These are phyloP conservation scores for Erodium texanum DNA, from an alignment of 441 rosid species.

Conservation along the genomic window DNA sequence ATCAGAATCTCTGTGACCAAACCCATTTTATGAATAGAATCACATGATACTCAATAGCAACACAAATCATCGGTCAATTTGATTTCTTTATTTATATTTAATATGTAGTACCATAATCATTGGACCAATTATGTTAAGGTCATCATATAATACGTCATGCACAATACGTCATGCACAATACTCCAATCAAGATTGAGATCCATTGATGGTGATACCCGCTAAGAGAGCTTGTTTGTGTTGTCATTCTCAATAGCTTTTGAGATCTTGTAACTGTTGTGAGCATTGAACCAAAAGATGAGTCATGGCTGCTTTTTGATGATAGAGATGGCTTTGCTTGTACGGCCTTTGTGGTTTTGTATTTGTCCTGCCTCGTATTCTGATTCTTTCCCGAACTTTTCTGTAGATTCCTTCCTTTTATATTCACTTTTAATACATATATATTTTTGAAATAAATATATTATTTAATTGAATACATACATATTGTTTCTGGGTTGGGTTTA, in stretches of 20 bases:
- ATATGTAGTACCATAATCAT: too few species aligned
- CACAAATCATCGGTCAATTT: too few species aligned
- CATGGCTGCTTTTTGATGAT: not conserved
- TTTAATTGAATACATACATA: too few species aligned
- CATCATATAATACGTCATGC: not conserved
- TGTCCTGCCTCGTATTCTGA: not conserved
- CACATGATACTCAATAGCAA: not conserved
- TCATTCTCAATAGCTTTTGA: not conserved
- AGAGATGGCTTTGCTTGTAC: too few species aligned
- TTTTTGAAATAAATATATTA: too few species aligned
- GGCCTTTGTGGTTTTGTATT: not conserved
- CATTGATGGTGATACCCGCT: too few species aligned
- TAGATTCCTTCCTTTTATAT: too few species aligned
- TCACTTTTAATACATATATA: too few species aligned
- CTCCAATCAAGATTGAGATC: not conserved
- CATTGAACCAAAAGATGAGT: not conserved
- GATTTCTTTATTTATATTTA: too few species aligned
- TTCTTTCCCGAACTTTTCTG: not conserved
- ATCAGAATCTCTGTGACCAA: too few species aligned
- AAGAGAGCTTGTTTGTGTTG: not conserved
- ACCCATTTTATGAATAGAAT: not conserved
- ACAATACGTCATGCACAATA: not conserved
- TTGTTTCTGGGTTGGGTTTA: too few species aligned
- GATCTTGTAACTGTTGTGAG: not conserved
- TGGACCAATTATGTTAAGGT: too few species aligned